Evolutionary conservation across 2,329 filamentous ascomycete species (phyloP).

Genomic region (Fusarium chaquense): DNA sequence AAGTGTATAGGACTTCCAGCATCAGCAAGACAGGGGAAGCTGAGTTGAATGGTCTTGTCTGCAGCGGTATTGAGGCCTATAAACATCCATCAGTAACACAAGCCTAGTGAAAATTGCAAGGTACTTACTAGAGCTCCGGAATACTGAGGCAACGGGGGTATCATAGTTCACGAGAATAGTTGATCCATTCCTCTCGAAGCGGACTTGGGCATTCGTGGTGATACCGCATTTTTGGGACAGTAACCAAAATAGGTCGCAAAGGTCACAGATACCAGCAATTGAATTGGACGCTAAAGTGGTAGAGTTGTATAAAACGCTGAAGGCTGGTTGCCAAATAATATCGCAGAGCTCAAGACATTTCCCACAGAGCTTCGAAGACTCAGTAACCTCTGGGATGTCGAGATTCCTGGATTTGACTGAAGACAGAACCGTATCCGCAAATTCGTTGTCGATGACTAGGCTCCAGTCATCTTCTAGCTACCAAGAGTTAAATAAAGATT

Average conservation of each 20-base stretch:
- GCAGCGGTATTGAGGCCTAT: not conserved
- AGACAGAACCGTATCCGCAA: not conserved
- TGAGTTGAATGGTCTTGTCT: not conserved
- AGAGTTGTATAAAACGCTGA: not conserved
- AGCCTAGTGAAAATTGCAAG: too few species aligned
- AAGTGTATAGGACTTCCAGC: not conserved
- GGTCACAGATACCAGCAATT: not conserved
- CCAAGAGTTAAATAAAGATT: too few species aligned
- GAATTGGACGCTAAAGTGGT: not conserved
- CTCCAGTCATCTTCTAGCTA: not conserved
- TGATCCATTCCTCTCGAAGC: not conserved
- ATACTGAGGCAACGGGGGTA: not conserved
- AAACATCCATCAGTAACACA: not conserved
- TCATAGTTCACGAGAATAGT: not conserved
- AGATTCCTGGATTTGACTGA: not conserved
- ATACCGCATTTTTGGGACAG: not conserved
- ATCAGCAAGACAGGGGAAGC: not conserved
- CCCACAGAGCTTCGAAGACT: not conserved
- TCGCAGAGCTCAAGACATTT: not conserved
- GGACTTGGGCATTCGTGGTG: not conserved
- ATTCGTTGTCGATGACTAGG: not conserved
- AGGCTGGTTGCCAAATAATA: not conserved
- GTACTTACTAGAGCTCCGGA: not conserved
- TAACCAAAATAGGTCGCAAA: not conserved
- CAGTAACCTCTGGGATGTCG: not conserved